These are phyloP conservation scores for Aquilaria malaccensis DNA, from an alignment of 345 rosid genomes.

Conservation along the genomic window DNA sequence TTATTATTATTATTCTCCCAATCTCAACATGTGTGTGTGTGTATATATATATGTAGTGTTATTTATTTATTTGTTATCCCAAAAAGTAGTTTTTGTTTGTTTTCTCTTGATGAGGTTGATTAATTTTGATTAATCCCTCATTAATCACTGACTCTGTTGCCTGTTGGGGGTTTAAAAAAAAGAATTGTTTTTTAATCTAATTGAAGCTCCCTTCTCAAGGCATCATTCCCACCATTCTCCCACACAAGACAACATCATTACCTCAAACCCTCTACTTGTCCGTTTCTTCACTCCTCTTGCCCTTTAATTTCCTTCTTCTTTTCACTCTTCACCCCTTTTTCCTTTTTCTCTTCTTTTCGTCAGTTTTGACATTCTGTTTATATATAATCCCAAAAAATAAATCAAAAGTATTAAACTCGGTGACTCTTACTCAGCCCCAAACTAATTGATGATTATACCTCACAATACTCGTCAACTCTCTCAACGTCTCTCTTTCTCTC, in stretches of 20 bases:
- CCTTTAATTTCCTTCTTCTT: not conserved
- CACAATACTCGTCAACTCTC: slow-evolving; percentile 27
- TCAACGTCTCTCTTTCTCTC: not conserved
- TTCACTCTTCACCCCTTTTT: slow-evolving; percentile 15
- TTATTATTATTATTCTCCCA: slow-evolving; percentile 9
- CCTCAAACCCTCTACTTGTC: slow-evolving; percentile 51
- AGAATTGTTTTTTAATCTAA: not conserved
- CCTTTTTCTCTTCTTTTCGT: not conserved
- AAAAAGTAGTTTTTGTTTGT: slow-evolving; percentile 26
- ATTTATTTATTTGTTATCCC: not conserved
- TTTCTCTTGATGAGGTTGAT: slow-evolving; percentile 2
- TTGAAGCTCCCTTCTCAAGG: slow-evolving; percentile 44
- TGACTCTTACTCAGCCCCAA: slow-evolving; percentile 41
- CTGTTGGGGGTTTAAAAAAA: not conserved
- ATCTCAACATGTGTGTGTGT: slow-evolving; percentile 9
- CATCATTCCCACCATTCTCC: slow-evolving; percentile 86
- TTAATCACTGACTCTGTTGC: not conserved
- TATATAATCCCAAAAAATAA: slow-evolving; percentile 8
- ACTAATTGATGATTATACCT: slow-evolving; percentile 39
- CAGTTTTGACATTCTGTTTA: slow-evolving; percentile 13
- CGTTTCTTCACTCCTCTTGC: slow-evolving; percentile 30
- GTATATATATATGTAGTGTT: not conserved
- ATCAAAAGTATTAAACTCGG: not conserved
- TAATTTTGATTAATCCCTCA: slow-evolving; percentile 6
- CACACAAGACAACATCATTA: slow-evolving; percentile 88